phyloP scores from a whole-genome alignment of 768 basidiomycete genomes.

The Termitomyces sp. region DNA sequence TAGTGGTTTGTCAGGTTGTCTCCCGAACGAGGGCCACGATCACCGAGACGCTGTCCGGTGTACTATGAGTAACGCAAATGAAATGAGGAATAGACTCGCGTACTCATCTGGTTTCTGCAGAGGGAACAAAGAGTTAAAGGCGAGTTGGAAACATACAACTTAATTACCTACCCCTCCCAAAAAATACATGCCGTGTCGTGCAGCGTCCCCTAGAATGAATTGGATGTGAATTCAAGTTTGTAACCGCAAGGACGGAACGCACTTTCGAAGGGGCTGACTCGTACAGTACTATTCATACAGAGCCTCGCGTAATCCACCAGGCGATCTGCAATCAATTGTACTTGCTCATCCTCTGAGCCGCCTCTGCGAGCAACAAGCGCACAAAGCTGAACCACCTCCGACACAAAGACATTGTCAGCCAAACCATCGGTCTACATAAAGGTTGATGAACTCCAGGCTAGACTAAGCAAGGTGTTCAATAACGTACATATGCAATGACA shows the following conservation, averaged over 20 bases:
- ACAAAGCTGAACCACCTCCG: conserved; percentile 69
- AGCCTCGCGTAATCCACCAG: conserved; percentile 62
- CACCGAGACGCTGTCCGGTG: conserved; percentile 55
- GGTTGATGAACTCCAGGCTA: not conserved
- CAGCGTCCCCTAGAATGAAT: conserved; percentile 49
- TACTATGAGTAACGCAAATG: conserved; percentile 8
- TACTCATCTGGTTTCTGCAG: conserved; percentile 78
- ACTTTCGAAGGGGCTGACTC: conserved; percentile 76
- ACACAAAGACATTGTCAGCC: conserved; percentile 59
- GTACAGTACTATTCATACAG: conserved; percentile 63
- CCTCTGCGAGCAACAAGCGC: conserved; percentile 55
- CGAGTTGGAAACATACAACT: conserved; percentile 5
- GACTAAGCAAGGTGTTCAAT: not conserved
- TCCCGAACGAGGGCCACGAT: conserved; percentile 67
- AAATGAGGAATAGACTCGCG: conserved; percentile 21
- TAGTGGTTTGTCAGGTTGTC: conserved; percentile 32
- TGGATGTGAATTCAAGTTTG: not conserved
- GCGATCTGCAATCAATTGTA: conserved; percentile 67
- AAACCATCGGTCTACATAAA: conserved; percentile 45
- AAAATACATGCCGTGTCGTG: conserved; percentile 58
- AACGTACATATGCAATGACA: conserved; percentile 41
- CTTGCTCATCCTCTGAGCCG: conserved; percentile 54
- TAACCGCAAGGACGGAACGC: conserved; percentile 19
- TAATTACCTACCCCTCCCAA: conserved; percentile 65
- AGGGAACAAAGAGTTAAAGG: conserved; percentile 8